A percentile compares a stretch with the other conserved stretches of the same genome.
Evolutionary conservation across 176 grass and related monocot genomes (phyloP).

Genomic region (maize (Zea mays)): Zm-B73-REFERENCE-NAM-5.0 NC_050105.1:30653501-30654000

Average conservation of each 20-base stretch:
- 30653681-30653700: conserved; percentile 7
- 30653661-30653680: conserved; percentile 52
- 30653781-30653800: background rate
- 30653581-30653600: conserved; percentile 79
- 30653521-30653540: background rate
- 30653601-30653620: conserved; percentile 96
- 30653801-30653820: background rate
- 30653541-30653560: background rate
- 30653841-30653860: background rate
- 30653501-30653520: conserved; percentile 20
- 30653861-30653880: background rate
- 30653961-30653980: no score
- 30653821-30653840: background rate
- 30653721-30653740: background rate
- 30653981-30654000: background rate
- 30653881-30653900: background rate
- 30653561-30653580: background rate
- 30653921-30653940: background rate
- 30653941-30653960: no score
- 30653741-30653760: background rate
- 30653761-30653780: conserved; percentile 20
- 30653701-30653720: background rate
- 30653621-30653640: conserved; percentile 97
- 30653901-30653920: background rate
- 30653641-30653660: conserved; percentile 84